Evolutionary conservation across 2,329 filamentous ascomycete species (phyloP).

Genomic region (Neofusicoccum parvum): DNA sequence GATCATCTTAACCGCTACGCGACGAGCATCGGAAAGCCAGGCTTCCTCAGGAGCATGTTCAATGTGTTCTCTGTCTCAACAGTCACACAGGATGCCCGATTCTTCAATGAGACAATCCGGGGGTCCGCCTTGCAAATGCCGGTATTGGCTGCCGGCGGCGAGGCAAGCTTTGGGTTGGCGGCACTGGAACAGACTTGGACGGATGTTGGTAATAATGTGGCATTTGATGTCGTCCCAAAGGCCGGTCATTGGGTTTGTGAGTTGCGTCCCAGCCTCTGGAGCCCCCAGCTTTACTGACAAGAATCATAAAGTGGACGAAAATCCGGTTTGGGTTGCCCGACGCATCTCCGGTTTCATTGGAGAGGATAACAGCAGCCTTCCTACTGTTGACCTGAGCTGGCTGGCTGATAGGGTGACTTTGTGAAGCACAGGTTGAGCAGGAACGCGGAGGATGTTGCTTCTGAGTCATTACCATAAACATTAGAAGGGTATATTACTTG

Average conservation of each 20-base stretch:
- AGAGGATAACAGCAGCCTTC: too few species aligned
- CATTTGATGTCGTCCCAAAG: constrained; percentile 38
- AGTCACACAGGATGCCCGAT: constrained; percentile 37
- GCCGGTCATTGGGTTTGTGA: constrained; percentile 44
- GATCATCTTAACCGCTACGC: constrained; percentile 46
- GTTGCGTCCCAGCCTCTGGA: neutral
- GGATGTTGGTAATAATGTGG: constrained; percentile 29
- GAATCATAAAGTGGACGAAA: too few species aligned
- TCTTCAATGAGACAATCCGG: constrained; percentile 38
- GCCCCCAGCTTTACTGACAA: too few species aligned
- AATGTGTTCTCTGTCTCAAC: constrained; percentile 38
- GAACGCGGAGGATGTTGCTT: too few species aligned
- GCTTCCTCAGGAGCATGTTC: constrained; percentile 46
- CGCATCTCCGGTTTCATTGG: too few species aligned
- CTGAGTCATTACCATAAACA: neutral
- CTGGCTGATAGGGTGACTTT: too few species aligned
- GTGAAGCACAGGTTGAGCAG: too few species aligned
- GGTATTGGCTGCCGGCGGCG: constrained; percentile 38
- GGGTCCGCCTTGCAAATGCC: constrained; percentile 33
- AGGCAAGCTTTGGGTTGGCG: constrained; percentile 36
- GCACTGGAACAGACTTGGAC: constrained; percentile 25
- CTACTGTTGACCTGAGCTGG: too few species aligned
- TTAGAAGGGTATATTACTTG: constrained; percentile 1
- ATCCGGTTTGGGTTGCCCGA: too few species aligned
- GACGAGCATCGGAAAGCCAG: constrained; percentile 46